A percentile compares a stretch with the other conserved stretches of the same genome.
Evolutionary conservation across 345 rosid genomes (phyloP).

Genomic region (Linum trigynum): DNA sequence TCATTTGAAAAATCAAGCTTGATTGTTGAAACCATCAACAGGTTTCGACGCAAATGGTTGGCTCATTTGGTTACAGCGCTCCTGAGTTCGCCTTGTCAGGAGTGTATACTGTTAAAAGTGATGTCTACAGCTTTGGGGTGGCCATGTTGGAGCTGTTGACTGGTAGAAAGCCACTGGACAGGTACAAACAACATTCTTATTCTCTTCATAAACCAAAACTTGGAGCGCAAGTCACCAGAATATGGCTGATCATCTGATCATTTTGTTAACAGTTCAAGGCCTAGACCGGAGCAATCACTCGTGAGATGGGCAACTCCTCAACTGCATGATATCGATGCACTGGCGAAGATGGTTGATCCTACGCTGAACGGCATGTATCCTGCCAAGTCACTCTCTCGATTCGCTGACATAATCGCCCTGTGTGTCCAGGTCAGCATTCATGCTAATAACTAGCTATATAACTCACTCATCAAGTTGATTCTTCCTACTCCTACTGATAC

Average conservation of each 20-base stretch:
- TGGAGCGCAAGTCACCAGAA: background rate
- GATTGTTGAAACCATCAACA: too few relatives aligned
- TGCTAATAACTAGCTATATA: background rate
- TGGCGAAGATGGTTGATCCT: conserved; percentile 98
- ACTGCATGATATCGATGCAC: conserved; percentile 88
- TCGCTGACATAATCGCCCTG: conserved; percentile 90
- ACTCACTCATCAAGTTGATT: too few relatives aligned
- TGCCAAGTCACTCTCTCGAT: conserved; percentile 93
- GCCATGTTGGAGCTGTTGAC: conserved; percentile 97
- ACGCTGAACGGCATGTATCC: conserved; percentile 93
- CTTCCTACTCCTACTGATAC: too few relatives aligned
- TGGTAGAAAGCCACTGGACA: conserved; percentile 94
- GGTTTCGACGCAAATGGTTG: conserved; percentile 92
- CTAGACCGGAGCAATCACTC: conserved; percentile 86
- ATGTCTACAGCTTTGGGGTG: conserved; percentile 97
- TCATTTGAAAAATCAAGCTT: background rate
- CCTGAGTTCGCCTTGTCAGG: conserved; percentile 98
- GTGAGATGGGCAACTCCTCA: conserved; percentile 99
- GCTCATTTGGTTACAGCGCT: conserved; percentile 96
- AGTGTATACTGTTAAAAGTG: conserved; percentile 89
- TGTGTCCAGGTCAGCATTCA: conserved; percentile 77
- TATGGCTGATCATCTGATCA: background rate
- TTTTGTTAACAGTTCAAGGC: conserved; percentile 50
- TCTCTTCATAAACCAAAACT: too few relatives aligned
- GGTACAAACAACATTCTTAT: conserved; percentile 56